A percentile compares a stretch with the other conserved stretches of the same genome.
phyloP scores from a whole-genome alignment of 140 eudicot species.

The Cichorium intybus region DNA sequence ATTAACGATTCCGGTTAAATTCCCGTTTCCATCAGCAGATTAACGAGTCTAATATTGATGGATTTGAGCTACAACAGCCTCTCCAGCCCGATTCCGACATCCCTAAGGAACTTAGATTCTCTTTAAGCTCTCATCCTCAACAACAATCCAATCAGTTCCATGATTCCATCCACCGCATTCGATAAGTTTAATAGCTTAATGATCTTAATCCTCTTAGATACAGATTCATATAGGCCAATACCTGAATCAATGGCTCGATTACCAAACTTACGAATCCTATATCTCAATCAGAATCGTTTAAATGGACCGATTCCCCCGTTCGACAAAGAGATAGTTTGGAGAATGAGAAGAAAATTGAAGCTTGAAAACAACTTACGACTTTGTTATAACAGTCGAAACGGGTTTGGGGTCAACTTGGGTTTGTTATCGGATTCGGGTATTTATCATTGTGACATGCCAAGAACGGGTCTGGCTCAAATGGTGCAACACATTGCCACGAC shows the following conservation, averaged over 20 bases:
- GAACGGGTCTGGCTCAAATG: slow-evolving; percentile 35
- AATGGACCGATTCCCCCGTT: slow-evolving; percentile 92
- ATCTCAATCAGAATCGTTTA: slow-evolving; percentile 54
- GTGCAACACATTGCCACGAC: slow-evolving; percentile 47
- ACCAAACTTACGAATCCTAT: slow-evolving; percentile 61
- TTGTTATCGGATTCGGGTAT: slow-evolving; percentile 57
- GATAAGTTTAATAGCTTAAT: slow-evolving; percentile 48
- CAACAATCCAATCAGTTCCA: slow-evolving; percentile 52
- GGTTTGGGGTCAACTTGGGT: slow-evolving; percentile 60
- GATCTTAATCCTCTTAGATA: slow-evolving; percentile 64
- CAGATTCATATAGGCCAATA: slow-evolving; percentile 60
- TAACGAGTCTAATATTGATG: slow-evolving; percentile 50
- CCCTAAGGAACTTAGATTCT: slow-evolving; percentile 40
- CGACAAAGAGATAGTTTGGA: slow-evolving; percentile 76
- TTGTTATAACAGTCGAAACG: slow-evolving; percentile 64
- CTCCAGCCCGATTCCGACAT: slow-evolving; percentile 43
- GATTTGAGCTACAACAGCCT: slow-evolving; percentile 79
- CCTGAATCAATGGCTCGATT: slow-evolving; percentile 48
- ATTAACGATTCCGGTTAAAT: slow-evolving; percentile 66
- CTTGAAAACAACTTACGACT: slow-evolving; percentile 71
- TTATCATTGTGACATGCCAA: slow-evolving; percentile 48
- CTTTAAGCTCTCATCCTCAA: slow-evolving; percentile 79
- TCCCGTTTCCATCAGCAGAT: slow-evolving; percentile 43
- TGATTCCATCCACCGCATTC: slow-evolving; percentile 46
- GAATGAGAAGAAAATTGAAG: slow-evolving; percentile 73